phyloP scores from a whole-genome alignment of 2,329 filamentous ascomycete species.

The Verticillium tricorpus region DNA sequence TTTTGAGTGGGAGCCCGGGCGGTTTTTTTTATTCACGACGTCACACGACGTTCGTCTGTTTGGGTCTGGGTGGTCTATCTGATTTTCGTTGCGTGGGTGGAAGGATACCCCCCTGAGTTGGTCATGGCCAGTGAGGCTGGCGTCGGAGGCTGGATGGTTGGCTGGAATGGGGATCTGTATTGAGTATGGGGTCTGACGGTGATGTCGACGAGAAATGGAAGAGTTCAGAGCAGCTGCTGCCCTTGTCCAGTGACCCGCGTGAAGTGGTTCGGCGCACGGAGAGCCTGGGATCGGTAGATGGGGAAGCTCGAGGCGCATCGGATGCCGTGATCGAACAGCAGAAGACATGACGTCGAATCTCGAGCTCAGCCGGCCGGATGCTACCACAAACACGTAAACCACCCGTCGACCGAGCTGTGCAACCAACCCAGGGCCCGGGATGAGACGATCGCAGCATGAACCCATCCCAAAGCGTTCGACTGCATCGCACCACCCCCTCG shows the following conservation, averaged over 20 bases:
- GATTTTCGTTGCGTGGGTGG: constrained; percentile 2
- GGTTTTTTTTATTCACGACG: constrained; percentile 4
- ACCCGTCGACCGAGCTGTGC: background rate
- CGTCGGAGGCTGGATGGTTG: background rate
- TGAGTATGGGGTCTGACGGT: background rate
- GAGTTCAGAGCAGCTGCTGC: background rate
- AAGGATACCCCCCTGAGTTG: background rate
- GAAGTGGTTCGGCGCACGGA: no score
- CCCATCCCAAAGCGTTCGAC: background rate
- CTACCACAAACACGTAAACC: background rate
- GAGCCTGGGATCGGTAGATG: background rate
- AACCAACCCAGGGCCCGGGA: background rate
- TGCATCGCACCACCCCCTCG: background rate
- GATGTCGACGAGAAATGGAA: background rate
- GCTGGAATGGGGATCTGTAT: background rate
- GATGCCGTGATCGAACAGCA: background rate
- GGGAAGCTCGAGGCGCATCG: background rate
- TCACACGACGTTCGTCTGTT: background rate
- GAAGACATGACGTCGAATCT: background rate
- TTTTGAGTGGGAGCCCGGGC: background rate
- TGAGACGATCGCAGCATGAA: no score
- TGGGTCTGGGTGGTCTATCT: constrained; percentile 1
- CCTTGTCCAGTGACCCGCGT: no score
- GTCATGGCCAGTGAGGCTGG: background rate
- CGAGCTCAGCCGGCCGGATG: background rate